Conservation (phyloP, 768 basidiomycete genomes). For the Holtermannia corniformis region DNA sequence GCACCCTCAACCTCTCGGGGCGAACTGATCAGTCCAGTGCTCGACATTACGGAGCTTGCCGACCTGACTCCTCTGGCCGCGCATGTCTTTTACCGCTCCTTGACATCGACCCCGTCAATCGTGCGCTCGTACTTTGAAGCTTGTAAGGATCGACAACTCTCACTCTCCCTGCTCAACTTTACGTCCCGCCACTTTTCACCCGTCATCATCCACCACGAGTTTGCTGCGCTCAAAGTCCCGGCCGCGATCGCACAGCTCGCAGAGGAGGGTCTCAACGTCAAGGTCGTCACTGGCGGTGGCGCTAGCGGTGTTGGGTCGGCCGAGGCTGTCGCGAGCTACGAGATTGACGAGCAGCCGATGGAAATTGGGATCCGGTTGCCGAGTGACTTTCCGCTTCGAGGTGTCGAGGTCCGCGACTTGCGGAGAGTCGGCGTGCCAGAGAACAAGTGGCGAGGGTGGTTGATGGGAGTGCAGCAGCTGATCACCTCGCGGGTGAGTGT, state of each 20-base stretch:
- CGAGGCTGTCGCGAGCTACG: slow-evolving; percentile 75
- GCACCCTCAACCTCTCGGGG: slow-evolving; percentile 7
- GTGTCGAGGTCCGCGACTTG: slow-evolving; percentile 76
- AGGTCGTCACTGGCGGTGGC: slow-evolving; percentile 52
- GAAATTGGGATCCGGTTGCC: slow-evolving; percentile 83
- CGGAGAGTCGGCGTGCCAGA: slow-evolving; percentile 80
- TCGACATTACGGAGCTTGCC: slow-evolving; percentile 29
- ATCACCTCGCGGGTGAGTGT: slow-evolving; percentile 70
- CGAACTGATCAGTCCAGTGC: slow-evolving; percentile 17
- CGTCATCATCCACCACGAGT: slow-evolving; percentile 69
- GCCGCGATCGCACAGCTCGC: slow-evolving; percentile 44
- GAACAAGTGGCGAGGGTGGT: slow-evolving; percentile 85
- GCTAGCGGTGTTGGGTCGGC: slow-evolving; percentile 45
- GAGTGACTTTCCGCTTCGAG: slow-evolving; percentile 77
- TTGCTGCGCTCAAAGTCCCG: slow-evolving; percentile 53
- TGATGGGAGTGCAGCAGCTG: slow-evolving; percentile 81
- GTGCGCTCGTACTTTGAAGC: slow-evolving; percentile 77
- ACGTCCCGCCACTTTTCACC: slow-evolving; percentile 82
- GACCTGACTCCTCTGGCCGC: slow-evolving; percentile 55
- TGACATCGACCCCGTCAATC: slow-evolving; percentile 72
- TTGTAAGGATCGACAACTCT: slow-evolving; percentile 80
- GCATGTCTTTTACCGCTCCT: slow-evolving; percentile 78
- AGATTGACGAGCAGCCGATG: slow-evolving; percentile 85
- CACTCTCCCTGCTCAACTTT: slow-evolving; percentile 62
- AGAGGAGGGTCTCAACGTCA: slow-evolving; percentile 72